Conservation (phyloP, 306 rosid species). For the Psophocarpus tetragonolobus region DNA sequence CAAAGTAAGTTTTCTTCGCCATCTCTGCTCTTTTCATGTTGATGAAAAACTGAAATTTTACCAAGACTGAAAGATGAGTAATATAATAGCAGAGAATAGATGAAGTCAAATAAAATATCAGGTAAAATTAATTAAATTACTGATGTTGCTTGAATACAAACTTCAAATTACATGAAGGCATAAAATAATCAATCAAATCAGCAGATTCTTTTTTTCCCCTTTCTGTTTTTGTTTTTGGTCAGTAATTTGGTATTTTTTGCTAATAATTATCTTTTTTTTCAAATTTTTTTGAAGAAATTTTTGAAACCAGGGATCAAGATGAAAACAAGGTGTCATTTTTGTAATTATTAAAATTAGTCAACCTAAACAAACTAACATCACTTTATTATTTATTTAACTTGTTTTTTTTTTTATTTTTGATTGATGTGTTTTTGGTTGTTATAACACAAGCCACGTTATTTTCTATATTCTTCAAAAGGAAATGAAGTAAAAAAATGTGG, state of each 20-base stretch:
- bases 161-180: background rate
- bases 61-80: constrained; percentile 2
- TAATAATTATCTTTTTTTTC: background rate
- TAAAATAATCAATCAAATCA: background rate
- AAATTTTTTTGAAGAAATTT: background rate
- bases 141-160: background rate
- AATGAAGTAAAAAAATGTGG: background rate
- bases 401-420: background rate
- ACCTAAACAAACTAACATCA: too few relatives aligned
- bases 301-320: background rate
- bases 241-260: background rate
- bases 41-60: constrained; percentile 1
- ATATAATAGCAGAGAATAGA: constrained; percentile 5
- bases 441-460: background rate
- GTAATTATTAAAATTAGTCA: too few relatives aligned
- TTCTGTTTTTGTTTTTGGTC: background rate
- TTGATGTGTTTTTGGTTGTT: constrained; percentile 20
- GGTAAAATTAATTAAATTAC: constrained; percentile 13
- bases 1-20: background rate
- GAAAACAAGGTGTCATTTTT: background rate
- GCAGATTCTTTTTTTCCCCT: background rate
- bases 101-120: constrained; percentile 8
- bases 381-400: background rate
- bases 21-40: background rate
- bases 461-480: background rate